Conservation (phyloP, 2,329 filamentous ascomycete species). For the Drechslerella coelobrocha region DNA sequence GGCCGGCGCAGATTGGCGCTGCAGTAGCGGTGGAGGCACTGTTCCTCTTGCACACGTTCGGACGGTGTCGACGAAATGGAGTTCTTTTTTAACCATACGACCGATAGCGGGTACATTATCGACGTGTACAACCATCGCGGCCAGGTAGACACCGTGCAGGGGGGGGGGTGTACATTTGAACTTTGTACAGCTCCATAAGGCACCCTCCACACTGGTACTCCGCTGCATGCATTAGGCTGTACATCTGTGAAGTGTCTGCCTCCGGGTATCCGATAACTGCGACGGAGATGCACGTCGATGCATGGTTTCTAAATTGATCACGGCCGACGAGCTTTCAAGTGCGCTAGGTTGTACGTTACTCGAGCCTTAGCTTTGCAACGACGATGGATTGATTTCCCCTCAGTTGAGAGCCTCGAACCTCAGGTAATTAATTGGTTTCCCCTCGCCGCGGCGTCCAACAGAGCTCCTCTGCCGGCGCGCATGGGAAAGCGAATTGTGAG, state of each 20-base stretch:
- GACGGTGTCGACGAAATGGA: conserved; percentile 33
- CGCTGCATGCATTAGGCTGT: conserved; percentile 34
- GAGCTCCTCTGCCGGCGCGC: conserved; percentile 28
- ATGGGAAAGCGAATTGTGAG: conserved; percentile 16
- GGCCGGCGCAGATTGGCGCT: not conserved
- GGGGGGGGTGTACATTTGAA: conserved; percentile 36
- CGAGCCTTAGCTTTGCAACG: too few species aligned
- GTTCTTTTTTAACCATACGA: conserved; percentile 21
- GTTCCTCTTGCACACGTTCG: conserved; percentile 23
- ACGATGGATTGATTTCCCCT: too few species aligned
- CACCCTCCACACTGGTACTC: conserved; percentile 38
- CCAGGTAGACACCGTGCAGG: conserved; percentile 23
- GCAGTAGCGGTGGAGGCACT: conserved; percentile 17
- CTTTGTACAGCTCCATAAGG: conserved; percentile 49
- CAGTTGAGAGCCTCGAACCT: too few species aligned
- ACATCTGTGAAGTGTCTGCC: conserved; percentile 41
- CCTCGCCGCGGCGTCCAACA: too few species aligned
- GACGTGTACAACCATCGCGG: conserved; percentile 34
- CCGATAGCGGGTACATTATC: conserved; percentile 21
- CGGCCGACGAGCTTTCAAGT: not conserved
- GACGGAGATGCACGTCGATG: conserved; percentile 35
- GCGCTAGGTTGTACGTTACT: too few species aligned
- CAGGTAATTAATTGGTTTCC: too few species aligned
- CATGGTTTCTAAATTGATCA: conserved; percentile 5
- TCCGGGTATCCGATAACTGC: conserved; percentile 49